Evolutionary conservation across 2,329 filamentous ascomycete genomes (phyloP), one percentile per base, ranked within the genome.

Genomic region (Hypoxylon sp.): DNA sequence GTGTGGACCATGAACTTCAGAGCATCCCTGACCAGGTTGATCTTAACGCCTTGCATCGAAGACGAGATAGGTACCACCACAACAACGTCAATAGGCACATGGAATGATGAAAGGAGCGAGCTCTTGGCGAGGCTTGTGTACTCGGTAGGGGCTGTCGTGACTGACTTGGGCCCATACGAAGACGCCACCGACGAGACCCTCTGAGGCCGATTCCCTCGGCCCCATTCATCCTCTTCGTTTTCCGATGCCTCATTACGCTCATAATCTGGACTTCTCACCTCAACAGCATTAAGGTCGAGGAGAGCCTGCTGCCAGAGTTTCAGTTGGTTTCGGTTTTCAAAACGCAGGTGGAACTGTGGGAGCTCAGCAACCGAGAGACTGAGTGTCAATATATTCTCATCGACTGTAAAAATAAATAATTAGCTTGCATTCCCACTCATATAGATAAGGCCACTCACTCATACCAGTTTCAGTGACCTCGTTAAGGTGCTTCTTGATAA

Each of bases 1-100:
- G 89, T 95, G 71, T 91, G 87, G 1, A 99, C 93, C 78, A 99
- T 90, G 78, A 98, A 99, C 63, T 92, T 93, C 34, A 99, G 85
- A 0, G 95, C 91, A 78, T 99, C 96, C 43, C 94, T 90, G 12
- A 99, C 88, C 1, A 99, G 85, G 67, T 95, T 97, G 76, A 98
- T 97, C 82, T 99, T 99, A 65, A 99, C 88, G n/a, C 96, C 96
- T 79, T 98, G 96, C 95, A 98, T 99, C 0, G 96, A 98, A 0
- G 95, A 97, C 0, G 96, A 98, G 5, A 99, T 94, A 0, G 96
- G 96, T 32, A 99, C 94, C 21, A 99, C 96, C 0, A 98, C 93
- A 0, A 99, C 95, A 29, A 99, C 90, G 75, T 99, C 96, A 57
- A 98, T 88, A 1, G 96, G 95, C 14, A 98, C 93, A 76, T 99